Conservation (phyloP, 306 rosid species). For the Arachis hypogaea region DNA sequence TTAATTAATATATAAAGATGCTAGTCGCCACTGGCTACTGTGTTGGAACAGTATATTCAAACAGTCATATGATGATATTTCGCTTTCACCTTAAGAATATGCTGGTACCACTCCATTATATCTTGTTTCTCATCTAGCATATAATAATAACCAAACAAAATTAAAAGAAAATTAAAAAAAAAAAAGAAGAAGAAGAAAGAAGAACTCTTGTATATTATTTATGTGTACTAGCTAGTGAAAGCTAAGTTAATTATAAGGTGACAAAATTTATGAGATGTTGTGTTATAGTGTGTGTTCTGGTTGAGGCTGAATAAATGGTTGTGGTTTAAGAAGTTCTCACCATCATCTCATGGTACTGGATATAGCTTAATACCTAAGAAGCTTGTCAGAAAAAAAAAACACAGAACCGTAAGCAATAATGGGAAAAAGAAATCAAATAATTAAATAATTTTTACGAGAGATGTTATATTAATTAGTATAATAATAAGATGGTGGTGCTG, state of each 20-base stretch:
- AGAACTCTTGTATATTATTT: not conserved
- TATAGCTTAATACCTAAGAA: slow-evolving; percentile 37
- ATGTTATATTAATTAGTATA: not conserved
- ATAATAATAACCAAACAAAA: slow-evolving; percentile 25
- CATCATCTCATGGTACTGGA: slow-evolving; percentile 20
- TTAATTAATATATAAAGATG: not conserved
- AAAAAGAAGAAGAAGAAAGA: not conserved
- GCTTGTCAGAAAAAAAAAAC: slow-evolving; percentile 47
- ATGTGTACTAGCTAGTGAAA: too few relatives aligned
- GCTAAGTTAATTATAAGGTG: slow-evolving; percentile 22
- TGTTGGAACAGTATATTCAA: slow-evolving; percentile 36
- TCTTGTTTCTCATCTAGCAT: slow-evolving; percentile 38
- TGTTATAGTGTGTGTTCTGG: slow-evolving; percentile 25
- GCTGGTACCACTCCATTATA: slow-evolving; percentile 45
- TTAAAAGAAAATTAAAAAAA: not conserved
- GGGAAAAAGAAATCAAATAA: not conserved
- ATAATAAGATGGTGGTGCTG: slow-evolving; percentile 16
- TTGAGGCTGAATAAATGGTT: slow-evolving; percentile 39
- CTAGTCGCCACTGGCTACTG: slow-evolving; percentile 25
- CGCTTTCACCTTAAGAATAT: slow-evolving; percentile 45
- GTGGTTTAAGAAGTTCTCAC: slow-evolving; percentile 37
- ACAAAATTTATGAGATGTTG: slow-evolving; percentile 38
- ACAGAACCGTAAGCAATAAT: slow-evolving; percentile 46
- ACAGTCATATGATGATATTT: slow-evolving; percentile 51
- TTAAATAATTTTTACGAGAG: not conserved